Evolutionary conservation across 2,329 filamentous ascomycete species (phyloP).

Genomic region (Mycosphaerella arachidis): DNA sequence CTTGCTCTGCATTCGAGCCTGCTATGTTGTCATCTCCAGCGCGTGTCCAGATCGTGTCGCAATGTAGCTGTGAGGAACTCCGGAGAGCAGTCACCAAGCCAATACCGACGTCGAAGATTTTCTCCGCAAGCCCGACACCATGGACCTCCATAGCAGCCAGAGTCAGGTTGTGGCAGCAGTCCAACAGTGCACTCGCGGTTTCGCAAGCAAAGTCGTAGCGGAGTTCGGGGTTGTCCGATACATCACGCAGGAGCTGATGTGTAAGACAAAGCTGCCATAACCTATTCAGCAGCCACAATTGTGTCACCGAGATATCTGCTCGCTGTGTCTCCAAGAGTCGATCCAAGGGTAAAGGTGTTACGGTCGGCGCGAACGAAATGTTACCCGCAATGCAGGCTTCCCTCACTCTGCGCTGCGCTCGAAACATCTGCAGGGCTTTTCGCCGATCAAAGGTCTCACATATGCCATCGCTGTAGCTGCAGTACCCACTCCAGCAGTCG

Average conservation of each 20-base stretch:
- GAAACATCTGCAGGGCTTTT: slow-evolving; percentile 30
- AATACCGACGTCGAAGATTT: slow-evolving; percentile 37
- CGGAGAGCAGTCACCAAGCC: slow-evolving; percentile 24
- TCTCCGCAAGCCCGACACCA: slow-evolving; percentile 39
- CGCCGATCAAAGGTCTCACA: slow-evolving; percentile 35
- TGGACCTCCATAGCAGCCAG: slow-evolving; percentile 40
- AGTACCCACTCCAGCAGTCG: slow-evolving; percentile 42
- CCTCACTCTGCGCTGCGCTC: slow-evolving; percentile 25
- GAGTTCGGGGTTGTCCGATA: slow-evolving; percentile 37
- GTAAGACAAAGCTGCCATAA: slow-evolving; percentile 41
- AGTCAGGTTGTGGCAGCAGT: slow-evolving; percentile 33
- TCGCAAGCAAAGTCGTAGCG: slow-evolving; percentile 35
- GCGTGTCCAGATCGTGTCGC: slow-evolving; percentile 12
- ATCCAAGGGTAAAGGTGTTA: slow-evolving; percentile 22
- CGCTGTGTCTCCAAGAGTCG: slow-evolving; percentile 37
- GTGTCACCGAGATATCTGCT: slow-evolving; percentile 41
- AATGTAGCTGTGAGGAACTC: slow-evolving; percentile 13
- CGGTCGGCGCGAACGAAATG: slow-evolving; percentile 37
- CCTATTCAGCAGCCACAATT: slow-evolving; percentile 43
- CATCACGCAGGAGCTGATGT: slow-evolving; percentile 36
- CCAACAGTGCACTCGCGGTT: slow-evolving; percentile 35
- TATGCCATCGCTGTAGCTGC: slow-evolving; percentile 28
- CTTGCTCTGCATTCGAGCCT: slow-evolving; percentile 3
- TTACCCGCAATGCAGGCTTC: slow-evolving; percentile 34
- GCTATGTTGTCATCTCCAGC: slow-evolving; percentile 13